A percentile compares a stretch with the other conserved stretches of the same genome.
Conservation (phyloP, 495 filamentous ascomycete genomes). For the Xylaria acuta region DNA sequence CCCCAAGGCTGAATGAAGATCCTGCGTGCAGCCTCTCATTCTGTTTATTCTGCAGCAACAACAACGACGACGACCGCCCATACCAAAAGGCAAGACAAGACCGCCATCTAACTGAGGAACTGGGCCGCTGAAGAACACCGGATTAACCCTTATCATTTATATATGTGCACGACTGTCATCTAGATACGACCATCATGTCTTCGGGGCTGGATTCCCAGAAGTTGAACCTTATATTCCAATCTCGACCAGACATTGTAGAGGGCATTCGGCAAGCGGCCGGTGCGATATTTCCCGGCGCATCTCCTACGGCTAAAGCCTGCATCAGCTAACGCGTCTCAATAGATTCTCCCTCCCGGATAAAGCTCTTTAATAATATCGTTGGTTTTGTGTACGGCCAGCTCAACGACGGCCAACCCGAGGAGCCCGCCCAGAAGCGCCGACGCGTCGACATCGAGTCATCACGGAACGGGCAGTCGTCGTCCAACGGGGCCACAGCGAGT, state of each 20-base stretch:
- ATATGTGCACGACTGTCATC: constrained; percentile 8
- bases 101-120: background rate
- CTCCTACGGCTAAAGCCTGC: background rate
- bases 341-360: constrained; percentile 53
- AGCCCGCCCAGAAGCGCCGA: constrained; percentile 56
- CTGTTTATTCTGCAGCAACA: background rate
- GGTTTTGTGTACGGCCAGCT: constrained; percentile 52
- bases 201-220: constrained; percentile 49
- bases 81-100: background rate
- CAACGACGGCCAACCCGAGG: constrained; percentile 32
- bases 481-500: constrained; percentile 33
- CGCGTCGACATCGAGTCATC: constrained; percentile 54
- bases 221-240: constrained; percentile 51
- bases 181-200: constrained; percentile 41
- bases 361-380: constrained; percentile 62
- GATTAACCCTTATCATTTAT: background rate
- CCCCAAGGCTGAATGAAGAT: constrained; percentile 28
- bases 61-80: background rate
- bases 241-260: constrained; percentile 52
- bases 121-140: background rate
- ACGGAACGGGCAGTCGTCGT: constrained; percentile 32
- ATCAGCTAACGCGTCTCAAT: constrained; percentile 31
- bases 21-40: constrained; percentile 15
- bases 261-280: constrained; percentile 54
- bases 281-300: constrained; percentile 30